phyloP scores from a whole-genome alignment of 352 stramenopile genomes.

The Globisporangium yorkense region DNA sequence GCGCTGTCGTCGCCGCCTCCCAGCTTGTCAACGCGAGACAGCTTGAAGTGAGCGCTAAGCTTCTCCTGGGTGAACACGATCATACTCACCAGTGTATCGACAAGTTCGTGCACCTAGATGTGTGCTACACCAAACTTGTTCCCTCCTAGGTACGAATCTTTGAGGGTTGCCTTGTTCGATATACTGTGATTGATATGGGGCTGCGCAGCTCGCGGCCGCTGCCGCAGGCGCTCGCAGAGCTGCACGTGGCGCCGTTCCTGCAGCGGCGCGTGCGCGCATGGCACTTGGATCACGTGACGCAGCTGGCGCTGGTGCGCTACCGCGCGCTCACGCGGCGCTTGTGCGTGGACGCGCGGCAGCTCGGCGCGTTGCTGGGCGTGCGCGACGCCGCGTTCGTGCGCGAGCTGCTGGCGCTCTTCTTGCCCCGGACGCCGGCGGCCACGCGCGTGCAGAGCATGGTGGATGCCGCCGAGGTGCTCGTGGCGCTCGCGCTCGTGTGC shows the following conservation, averaged over 20 bases:
- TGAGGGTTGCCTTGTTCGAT: background rate
- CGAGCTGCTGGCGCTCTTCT: conserved; percentile 43
- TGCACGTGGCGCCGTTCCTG: conserved; percentile 45
- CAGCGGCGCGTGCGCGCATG: conserved; percentile 46
- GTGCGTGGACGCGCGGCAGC: conserved; percentile 55
- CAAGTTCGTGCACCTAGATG: background rate
- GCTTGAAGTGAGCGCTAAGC: too few relatives aligned
- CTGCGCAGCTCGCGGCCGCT: conserved; percentile 52
- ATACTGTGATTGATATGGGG: conserved; percentile 23
- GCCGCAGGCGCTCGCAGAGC: conserved; percentile 31
- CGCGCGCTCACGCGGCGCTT: conserved; percentile 42
- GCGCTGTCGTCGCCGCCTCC: too few relatives aligned
- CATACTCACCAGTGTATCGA: too few relatives aligned
- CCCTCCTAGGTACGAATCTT: background rate
- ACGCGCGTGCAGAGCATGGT: conserved; percentile 64
- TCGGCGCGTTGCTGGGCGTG: conserved; percentile 42
- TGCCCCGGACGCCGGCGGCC: conserved; percentile 29
- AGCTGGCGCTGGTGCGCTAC: conserved; percentile 46
- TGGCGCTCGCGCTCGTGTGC: conserved; percentile 55
- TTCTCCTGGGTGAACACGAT: too few relatives aligned
- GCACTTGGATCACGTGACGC: conserved; percentile 44
- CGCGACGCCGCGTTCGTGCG: conserved; percentile 41
- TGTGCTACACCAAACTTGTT: background rate
- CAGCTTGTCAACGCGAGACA: too few relatives aligned
- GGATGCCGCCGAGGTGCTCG: conserved; percentile 61